Conservation (phyloP, 2,329 filamentous ascomycete species). For the Microsporum canis region DNA sequence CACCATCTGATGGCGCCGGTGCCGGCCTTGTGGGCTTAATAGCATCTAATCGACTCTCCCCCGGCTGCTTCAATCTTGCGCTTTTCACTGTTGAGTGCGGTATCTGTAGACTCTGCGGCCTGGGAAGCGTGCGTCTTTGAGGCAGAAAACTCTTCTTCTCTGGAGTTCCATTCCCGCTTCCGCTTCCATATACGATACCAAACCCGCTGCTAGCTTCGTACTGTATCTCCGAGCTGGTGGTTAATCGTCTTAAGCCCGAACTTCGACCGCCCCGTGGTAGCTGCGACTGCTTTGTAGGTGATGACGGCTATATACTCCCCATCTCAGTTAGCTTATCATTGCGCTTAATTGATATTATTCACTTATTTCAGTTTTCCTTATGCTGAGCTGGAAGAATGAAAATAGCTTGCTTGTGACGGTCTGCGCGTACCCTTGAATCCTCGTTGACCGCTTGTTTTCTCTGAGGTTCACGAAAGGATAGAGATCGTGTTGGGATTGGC, state of each 20-base stretch:
- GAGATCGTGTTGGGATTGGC: slow-evolving; percentile 31
- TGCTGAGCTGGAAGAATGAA: neutral
- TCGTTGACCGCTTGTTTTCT: slow-evolving; percentile 1
- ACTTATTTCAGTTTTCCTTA: neutral
- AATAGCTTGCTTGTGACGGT: neutral
- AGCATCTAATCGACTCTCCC: neutral
- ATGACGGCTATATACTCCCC: neutral
- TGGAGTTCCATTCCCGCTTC: neutral
- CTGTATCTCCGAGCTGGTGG: neutral
- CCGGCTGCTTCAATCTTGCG: neutral
- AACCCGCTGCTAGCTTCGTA: neutral
- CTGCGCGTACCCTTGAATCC: neutral
- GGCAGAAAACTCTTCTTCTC: slow-evolving; percentile 3
- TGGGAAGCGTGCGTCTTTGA: neutral
- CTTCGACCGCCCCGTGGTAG: neutral
- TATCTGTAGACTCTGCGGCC: slow-evolving; percentile 1
- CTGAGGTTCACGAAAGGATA: slow-evolving; percentile 25
- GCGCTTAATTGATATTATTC: neutral
- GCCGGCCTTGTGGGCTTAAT: neutral
- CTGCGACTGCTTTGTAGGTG: neutral
- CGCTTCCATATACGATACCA: neutral
- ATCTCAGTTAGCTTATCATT: neutral
- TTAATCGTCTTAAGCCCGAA: neutral
- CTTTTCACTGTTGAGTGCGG: neutral
- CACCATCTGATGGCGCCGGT: neutral